A percentile compares a stretch with the other conserved stretches of the same genome.
Evolutionary conservation across 169 alveolate genomes (phyloP).

Genomic region (Plasmodium coatneyi): DNA sequence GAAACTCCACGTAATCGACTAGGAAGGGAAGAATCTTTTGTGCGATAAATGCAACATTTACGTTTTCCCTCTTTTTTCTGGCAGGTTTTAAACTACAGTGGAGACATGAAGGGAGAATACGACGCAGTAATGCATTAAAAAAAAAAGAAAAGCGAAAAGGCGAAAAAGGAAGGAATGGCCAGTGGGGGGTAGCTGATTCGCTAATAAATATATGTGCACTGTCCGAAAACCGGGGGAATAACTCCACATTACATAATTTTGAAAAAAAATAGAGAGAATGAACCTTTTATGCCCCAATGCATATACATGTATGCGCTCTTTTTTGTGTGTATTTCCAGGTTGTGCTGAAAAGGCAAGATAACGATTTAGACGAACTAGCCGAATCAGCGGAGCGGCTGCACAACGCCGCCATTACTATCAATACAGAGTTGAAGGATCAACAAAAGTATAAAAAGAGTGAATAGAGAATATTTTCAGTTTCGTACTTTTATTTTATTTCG

Average conservation of each 20-base stretch:
- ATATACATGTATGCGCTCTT: background rate
- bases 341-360: conserved; percentile 75
- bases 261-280: background rate
- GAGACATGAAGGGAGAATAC: conserved; percentile 9
- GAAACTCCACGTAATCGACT: background rate
- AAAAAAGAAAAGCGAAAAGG: background rate
- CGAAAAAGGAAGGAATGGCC: background rate
- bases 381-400: conserved; percentile 80
- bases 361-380: conserved; percentile 80
- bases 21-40: background rate
- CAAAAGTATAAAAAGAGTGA: conserved; percentile 36
- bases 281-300: background rate
- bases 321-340: conserved; percentile 18
- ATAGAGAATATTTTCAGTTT: background rate
- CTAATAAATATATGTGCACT: background rate
- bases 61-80: background rate
- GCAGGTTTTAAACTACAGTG: conserved; percentile 26
- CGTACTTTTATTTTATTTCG: background rate
- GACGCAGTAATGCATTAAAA: conserved; percentile 29
- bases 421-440: conserved; percentile 80
- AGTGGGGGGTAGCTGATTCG: background rate
- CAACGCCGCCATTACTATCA: conserved; percentile 79
- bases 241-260: background rate
- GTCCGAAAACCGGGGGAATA: background rate
- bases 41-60: background rate